Base-by-base conservation (phyloP, 768 basidiomycete species). In the Termitomyces bulborhizus region DNA sequence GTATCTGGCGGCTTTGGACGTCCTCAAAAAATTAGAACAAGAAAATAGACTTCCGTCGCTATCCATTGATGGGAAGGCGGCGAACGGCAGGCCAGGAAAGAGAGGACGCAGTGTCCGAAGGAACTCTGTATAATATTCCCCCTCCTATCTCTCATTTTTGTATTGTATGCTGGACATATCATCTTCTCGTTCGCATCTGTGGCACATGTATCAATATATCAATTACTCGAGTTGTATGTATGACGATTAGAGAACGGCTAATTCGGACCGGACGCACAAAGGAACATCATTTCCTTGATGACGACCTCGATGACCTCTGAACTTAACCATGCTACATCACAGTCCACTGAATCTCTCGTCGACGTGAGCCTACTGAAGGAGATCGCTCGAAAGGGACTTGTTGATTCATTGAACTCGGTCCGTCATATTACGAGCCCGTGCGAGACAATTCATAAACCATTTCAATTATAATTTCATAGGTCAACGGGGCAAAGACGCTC, bases 401-500 rank as follows among this genome's bases (percentile, higher is more conserved):
- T 97, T 1, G 91, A 93, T 64, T 83, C 88, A 18, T 72, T 97
- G 59, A 95, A 96, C 68, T 86, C 91, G 40, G 91, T 88, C 62
- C 34, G 75, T 71, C 51, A 18, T 7, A 21, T 50, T 18, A 27
- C 18, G n/a, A n/a, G 60, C 34, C 26, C 34, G 8, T 46, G 40
- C 36, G 42, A 21, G 37, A 34, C 36, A 48, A 31, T 21, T 21
- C 21, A 21, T 21, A 2, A 32, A 51, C 6, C 13, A 18, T 56
- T 24, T 37, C 7, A 49, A 47, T 56, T 34, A 44, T 16, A 51
- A 47, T 36, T 57, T 1, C 54, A 44, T 58, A 93, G 90, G 87
- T 93, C 8, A 91, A 88, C 70, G 95, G 95, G 15, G 87, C 90
- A 44, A 98, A 99, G 76, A 99, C 96, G 0, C 83, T 99, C 29